Percentiles rank a stretch among this genome's conserved stretches.
Evolutionary conservation across 768 basidiomycete genomes (phyloP).

Genomic region (Serendipita sp.): DNA sequence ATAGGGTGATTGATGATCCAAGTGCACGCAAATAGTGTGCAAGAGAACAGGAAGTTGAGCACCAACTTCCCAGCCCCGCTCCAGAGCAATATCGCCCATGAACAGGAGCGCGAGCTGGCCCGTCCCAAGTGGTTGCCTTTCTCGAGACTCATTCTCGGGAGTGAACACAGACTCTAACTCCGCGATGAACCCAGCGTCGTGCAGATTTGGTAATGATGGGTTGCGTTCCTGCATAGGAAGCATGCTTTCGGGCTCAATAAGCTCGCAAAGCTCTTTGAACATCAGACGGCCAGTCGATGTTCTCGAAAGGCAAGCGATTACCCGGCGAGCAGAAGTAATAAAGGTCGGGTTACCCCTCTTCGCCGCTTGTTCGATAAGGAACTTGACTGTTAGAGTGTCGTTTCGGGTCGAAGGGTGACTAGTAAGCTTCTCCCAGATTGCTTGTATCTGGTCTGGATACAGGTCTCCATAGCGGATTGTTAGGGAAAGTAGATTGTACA

Average conservation of each 20-base stretch:
- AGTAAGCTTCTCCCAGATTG: constrained; percentile 65
- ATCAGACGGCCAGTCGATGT: constrained; percentile 53
- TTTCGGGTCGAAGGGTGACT: constrained; percentile 54
- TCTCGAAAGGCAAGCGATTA: constrained; percentile 71
- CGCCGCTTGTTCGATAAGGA: constrained; percentile 74
- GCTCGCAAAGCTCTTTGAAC: constrained; percentile 67
- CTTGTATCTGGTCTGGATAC: constrained; percentile 64
- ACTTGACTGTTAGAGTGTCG: constrained; percentile 63
- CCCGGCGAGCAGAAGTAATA: constrained; percentile 59
- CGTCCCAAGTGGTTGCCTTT: constrained; percentile 52
- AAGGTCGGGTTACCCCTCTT: constrained; percentile 67
- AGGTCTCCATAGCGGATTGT: constrained; percentile 56
- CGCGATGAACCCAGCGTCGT: constrained; percentile 62
- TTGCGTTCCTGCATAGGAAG: constrained; percentile 60
- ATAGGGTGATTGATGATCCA: constrained; percentile 58
- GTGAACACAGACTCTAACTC: constrained; percentile 63
- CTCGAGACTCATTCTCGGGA: constrained; percentile 29
- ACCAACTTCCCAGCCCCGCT: constrained; percentile 59
- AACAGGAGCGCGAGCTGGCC: constrained; percentile 84
- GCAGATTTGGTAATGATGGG: constrained; percentile 37
- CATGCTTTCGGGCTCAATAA: constrained; percentile 77
- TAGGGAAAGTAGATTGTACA: constrained; percentile 72
- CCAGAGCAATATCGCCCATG: constrained; percentile 56
- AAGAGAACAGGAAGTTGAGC: constrained; percentile 57
- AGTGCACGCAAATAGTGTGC: constrained; percentile 62